Evolutionary conservation across 768 basidiomycete genomes (phyloP).

Genomic region (Mycena polygramma): DNA sequence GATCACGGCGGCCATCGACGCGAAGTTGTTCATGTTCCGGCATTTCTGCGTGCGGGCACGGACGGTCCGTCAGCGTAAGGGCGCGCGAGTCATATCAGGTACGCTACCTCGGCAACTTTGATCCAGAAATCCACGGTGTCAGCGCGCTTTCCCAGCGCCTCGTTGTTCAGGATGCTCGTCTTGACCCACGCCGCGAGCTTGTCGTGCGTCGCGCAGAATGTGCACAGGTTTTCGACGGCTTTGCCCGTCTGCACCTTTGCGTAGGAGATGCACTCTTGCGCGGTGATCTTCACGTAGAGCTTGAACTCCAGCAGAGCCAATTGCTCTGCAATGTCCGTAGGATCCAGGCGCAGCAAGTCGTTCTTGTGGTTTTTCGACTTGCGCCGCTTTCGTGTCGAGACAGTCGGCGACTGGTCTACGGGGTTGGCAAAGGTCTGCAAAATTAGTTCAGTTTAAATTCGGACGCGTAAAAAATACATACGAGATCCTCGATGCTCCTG

Average conservation of each 20-base stretch:
- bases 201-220: slow-evolving; percentile 73
- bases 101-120: slow-evolving; percentile 80
- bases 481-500: slow-evolving; percentile 67
- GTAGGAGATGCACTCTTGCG: slow-evolving; percentile 82
- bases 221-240: slow-evolving; percentile 57
- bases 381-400: slow-evolving; percentile 52
- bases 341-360: slow-evolving; percentile 75
- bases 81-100: background rate
- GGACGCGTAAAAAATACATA: slow-evolving; percentile 47
- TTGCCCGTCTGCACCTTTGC: slow-evolving; percentile 55
- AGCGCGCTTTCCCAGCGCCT: slow-evolving; percentile 65
- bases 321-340: slow-evolving; percentile 82
- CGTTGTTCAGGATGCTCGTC: slow-evolving; percentile 66
- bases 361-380: slow-evolving; percentile 66
- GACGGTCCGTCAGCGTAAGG: slow-evolving; percentile 26
- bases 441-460: background rate
- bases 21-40: slow-evolving; percentile 71
- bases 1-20: slow-evolving; percentile 76
- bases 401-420: slow-evolving; percentile 38
- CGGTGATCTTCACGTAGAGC: slow-evolving; percentile 76
- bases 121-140: slow-evolving; percentile 81
- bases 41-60: slow-evolving; percentile 65
- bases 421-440: slow-evolving; percentile 59
- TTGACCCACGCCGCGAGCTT: slow-evolving; percentile 78
- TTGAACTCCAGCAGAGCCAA: slow-evolving; percentile 81